These are phyloP conservation scores for Russula sp. DNA, from an alignment of 768 basidiomycete genomes.

Conservation along the genomic window DNA sequence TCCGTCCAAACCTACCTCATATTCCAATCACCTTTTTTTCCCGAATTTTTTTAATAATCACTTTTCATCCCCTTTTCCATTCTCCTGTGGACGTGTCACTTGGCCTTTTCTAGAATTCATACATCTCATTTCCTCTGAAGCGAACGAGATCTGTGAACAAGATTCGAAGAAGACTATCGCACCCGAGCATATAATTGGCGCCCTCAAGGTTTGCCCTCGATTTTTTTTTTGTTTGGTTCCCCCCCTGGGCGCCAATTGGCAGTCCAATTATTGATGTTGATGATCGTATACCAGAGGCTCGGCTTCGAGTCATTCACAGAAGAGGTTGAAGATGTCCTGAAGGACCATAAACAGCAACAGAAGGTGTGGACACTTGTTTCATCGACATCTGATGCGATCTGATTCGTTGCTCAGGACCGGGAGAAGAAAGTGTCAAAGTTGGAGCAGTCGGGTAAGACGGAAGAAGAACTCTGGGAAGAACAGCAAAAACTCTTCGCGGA, in stretches of 20 bases:
- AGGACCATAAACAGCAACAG: constrained; percentile 94
- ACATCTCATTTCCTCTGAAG: constrained; percentile 93
- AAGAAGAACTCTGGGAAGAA: constrained; percentile 82
- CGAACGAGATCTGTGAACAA: constrained; percentile 97
- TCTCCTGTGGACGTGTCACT: background rate
- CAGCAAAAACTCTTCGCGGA: constrained; percentile 95
- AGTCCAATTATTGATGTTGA: background rate
- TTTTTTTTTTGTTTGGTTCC: background rate
- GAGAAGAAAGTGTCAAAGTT: constrained; percentile 92
- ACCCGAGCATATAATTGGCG: constrained; percentile 92
- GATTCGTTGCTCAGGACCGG: constrained; percentile 55
- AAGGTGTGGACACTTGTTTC: constrained; percentile 57
- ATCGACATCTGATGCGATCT: constrained; percentile 12
- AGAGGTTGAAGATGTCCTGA: constrained; percentile 89
- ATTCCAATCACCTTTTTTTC: constrained; percentile 11
- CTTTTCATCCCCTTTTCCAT: background rate
- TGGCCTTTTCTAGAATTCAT: constrained; percentile 75
- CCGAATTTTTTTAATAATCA: constrained; percentile 1
- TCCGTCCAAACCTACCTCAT: constrained; percentile 44
- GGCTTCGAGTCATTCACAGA: constrained; percentile 89
- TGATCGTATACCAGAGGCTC: constrained; percentile 55
- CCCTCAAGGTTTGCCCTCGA: constrained; percentile 69
- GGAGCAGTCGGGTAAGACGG: constrained; percentile 82
- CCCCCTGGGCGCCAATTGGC: background rate
- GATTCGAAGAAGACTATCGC: constrained; percentile 99